phyloP scores from a whole-genome alignment of 2,329 filamentous ascomycete genomes.

The Calycina marina region DNA sequence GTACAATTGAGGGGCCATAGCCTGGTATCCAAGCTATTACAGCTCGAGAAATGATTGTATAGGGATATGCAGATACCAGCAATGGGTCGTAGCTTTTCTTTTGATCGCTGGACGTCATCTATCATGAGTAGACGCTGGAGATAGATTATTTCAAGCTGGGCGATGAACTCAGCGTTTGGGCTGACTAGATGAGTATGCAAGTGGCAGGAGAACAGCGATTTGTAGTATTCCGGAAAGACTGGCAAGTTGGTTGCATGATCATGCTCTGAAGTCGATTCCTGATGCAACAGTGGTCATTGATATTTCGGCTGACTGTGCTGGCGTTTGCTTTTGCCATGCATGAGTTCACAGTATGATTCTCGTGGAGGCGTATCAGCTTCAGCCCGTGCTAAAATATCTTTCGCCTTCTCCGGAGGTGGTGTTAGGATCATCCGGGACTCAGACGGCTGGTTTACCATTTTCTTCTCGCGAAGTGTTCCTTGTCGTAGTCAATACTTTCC shows the following conservation, averaged over 20 bases:
- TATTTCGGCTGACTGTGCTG: slow-evolving; percentile 11
- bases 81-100: slow-evolving; percentile 80
- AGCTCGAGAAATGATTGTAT: slow-evolving; percentile 18
- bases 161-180: slow-evolving; percentile 64
- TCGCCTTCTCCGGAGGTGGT: slow-evolving; percentile 2
- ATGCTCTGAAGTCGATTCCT: slow-evolving; percentile 64
- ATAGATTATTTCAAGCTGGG: slow-evolving; percentile 59
- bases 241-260: slow-evolving; percentile 45
- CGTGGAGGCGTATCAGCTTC: slow-evolving; percentile 11
- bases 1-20: slow-evolving; percentile 66
- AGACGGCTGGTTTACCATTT: no score
- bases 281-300: slow-evolving; percentile 37
- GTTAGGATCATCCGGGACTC: no score
- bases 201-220: slow-evolving; percentile 63
- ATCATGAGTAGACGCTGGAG: slow-evolving; percentile 53
- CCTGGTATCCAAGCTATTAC: slow-evolving; percentile 49
- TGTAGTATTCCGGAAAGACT: slow-evolving; percentile 50
- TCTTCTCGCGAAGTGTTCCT: no score
- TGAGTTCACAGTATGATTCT: slow-evolving; percentile 13
- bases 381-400: slow-evolving; percentile 18
- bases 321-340: slow-evolving; percentile 4
- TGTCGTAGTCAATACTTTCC: no score
- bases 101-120: slow-evolving; percentile 54
- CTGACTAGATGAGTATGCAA: slow-evolving; percentile 54
- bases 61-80: slow-evolving; percentile 70